Evolutionary conservation across 1,284 basidiomycete species (phyloP).

Genomic region (Xerocomus nothofagi): DNA sequence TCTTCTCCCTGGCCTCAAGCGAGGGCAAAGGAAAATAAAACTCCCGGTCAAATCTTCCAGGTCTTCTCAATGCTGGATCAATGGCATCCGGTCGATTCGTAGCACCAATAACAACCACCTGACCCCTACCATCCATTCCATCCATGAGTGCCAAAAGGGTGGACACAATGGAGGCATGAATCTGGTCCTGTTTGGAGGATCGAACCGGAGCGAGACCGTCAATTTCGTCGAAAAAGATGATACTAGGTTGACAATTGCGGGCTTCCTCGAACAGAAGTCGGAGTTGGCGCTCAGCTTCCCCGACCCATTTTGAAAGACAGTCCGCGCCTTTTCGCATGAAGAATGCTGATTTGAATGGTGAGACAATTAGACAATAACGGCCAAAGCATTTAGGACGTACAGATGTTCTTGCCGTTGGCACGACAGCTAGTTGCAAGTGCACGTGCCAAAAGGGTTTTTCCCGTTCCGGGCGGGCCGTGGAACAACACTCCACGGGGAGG

Average conservation of each 20-base stretch:
- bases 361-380: not conserved
- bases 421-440: conserved; percentile 95
- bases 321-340: conserved; percentile 99
- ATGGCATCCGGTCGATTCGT: conserved; percentile 98
- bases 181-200: conserved; percentile 98
- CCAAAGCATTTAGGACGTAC: conserved; percentile 45
- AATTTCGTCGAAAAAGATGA: conserved; percentile 98
- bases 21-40: conserved; percentile 97
- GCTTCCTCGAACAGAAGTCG: conserved; percentile 97
- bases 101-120: conserved; percentile 98
- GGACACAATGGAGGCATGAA: conserved; percentile 96
- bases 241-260: conserved; percentile 87
- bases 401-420: conserved; percentile 86
- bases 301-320: conserved; percentile 98
- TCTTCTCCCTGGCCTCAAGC: conserved; percentile 82
- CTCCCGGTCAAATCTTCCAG: conserved; percentile 96
- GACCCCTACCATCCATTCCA: conserved; percentile 98
- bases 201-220: conserved; percentile 98
- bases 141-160: conserved; percentile 98
- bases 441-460: conserved; percentile 91
- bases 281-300: conserved; percentile 96
- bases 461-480: conserved; percentile 94
- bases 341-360: conserved; percentile 64
- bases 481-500: conserved; percentile 97
- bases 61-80: conserved; percentile 92